Base-by-base conservation (phyloP, 2,329 filamentous ascomycete species). In the Colletotrichum coccodes region DNA sequence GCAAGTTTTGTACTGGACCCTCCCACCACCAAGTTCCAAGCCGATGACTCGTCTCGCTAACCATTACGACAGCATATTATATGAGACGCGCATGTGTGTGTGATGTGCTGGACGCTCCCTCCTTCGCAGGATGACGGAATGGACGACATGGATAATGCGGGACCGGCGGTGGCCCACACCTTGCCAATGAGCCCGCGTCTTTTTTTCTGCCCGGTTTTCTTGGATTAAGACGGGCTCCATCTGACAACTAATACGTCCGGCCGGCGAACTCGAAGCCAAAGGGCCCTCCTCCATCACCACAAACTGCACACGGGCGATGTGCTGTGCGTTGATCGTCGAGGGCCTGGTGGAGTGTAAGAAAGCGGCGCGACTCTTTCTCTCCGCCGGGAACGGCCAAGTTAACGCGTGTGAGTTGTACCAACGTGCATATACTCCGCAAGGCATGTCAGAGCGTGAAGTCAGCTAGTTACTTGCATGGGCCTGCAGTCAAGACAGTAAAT, bases 71-170 rank as follows among this genome's bases (percentile, higher is more conserved):
- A 46, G 38, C 28, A 28, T 18, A 26, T 18, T 18, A 11, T 23
- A 30, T 34, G 53, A 21, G 53, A 47, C 38, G 23, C 38, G 64
- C 60, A 59, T 54, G 53, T 40, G 60, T 40, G 60, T 40, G 40
- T 40, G 63, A 57, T 67, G 44, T 38, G 44, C 34, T 50, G 52
- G 52, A 57, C 23, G 44, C 44, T 44, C 52, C 34, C 58, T 50
- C 28, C 42, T n/a, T 57, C 34, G 21, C 52, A 28, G 64, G 18
- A 59, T 68, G 64, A 68, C 64, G 60, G 38, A 64, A 64, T 64
- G 18, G 60, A 40, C 38, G 38, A 38, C 64, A 56, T 57, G 64
- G 58, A 34, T 50, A 52, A 23, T n/a, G 64, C 36, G 34, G 58
- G 28, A 58, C 50, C 56, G 42, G 49, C 44, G 40, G 54, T 18